These are phyloP conservation scores for Echinosophora koreensis DNA, from an alignment of 306 rosid species.

Conservation along the genomic window DNA sequence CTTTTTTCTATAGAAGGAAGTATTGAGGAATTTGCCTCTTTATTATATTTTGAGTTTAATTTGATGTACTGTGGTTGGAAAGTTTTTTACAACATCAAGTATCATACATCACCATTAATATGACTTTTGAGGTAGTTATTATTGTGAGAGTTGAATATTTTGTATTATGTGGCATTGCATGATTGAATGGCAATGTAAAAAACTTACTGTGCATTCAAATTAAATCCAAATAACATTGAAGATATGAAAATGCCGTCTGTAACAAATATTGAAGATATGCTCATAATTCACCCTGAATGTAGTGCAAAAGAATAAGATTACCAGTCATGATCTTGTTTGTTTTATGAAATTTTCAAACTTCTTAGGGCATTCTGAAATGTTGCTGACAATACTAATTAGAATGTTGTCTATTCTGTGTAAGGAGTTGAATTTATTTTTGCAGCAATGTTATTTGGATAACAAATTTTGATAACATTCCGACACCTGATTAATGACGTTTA, in stretches of 20 bases:
- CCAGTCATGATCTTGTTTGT: slow-evolving; percentile 31
- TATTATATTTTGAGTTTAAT: no score
- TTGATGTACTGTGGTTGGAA: no score
- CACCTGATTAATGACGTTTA: no score
- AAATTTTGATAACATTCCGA: no score
- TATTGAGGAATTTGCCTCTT: background rate
- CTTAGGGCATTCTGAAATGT: slow-evolving; percentile 21
- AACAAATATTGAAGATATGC: slow-evolving; percentile 7
- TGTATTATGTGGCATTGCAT: background rate
- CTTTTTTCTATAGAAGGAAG: background rate
- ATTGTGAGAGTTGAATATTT: background rate
- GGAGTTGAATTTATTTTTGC: slow-evolving; percentile 37
- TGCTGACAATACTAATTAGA: background rate
- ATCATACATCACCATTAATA: background rate
- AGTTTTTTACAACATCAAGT: background rate
- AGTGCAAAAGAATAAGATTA: slow-evolving; percentile 31
- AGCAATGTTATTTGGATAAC: background rate
- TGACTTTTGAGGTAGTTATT: background rate
- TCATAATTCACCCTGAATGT: slow-evolving; percentile 17
- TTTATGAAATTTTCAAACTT: slow-evolving; percentile 32
- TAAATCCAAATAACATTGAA: background rate
- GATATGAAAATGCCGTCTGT: background rate
- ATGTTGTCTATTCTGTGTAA: slow-evolving; percentile 26
- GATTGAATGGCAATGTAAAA: background rate
- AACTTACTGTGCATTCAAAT: background rate